Base-by-base conservation (phyloP, 2,329 filamentous ascomycete genomes). In the Hypoxylon sp. region DNA sequence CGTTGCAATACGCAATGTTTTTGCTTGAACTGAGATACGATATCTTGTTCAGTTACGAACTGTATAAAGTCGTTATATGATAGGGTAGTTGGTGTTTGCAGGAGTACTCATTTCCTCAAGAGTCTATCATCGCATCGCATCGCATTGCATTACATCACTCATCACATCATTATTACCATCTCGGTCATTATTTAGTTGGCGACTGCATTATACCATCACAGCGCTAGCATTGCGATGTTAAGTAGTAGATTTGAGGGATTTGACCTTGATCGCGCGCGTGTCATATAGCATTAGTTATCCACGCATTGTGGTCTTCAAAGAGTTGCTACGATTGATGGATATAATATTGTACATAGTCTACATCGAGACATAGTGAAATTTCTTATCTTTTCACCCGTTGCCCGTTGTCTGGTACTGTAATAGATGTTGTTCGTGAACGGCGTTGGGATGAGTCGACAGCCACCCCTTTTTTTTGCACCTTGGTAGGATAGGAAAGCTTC, bases 151-250 rank as follows among this genome's bases (percentile, higher is more conserved):
- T 20, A 16, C 27, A 29, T 43, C 34, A 26, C 31, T 34, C 20
- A 31, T 51, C 29, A 8, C 26, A 41, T 32, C 13, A 37, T 42
- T 19, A 42, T 35, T 23, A 15, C 20, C 26, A 23, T 20, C 37
- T 41, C 11, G 26, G 50, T 53, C 30, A 13, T 56, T 51, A 60
- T 66, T 58, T 61, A 64, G 55, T 36, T 51, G 60, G 57, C 61
- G 60, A n/a, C n/a, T n/a, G n/a, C n/a, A n/a, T n/a, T n/a, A 64
- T 66, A 63, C 52, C 61, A 61, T 32, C 20, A 37, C 35, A 49
- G 49, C 52, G 34, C 17, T 32, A 41, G 51, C 51, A 55, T 55
- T 44, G 34, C 29, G 40, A 43, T 43, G 44, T 31, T n/a, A 30
- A 26, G 16, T 43, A 51, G 51, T 51, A 31, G 19, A 38, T 36